phyloP scores from a whole-genome alignment of 2,329 filamentous ascomycete genomes.

The Verticillium longisporum region DNA sequence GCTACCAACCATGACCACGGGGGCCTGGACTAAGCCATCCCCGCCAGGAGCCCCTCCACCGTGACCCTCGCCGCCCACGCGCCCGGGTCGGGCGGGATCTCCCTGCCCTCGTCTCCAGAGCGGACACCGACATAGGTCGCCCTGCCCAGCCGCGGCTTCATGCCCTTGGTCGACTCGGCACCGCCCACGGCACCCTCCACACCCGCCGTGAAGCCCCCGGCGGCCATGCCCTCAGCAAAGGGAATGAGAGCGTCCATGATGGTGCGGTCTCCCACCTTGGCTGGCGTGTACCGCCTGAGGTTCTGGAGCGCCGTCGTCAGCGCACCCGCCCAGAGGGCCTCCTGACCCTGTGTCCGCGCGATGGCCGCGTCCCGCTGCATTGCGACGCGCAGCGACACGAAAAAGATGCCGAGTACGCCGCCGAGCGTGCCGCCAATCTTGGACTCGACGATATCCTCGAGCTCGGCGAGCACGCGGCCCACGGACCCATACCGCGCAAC shows the following conservation, averaged over 20 bases:
- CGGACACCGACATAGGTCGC: conserved; percentile 59
- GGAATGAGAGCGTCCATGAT: conserved; percentile 52
- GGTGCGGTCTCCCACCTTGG: conserved; percentile 48
- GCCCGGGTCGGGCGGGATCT: conserved; percentile 60
- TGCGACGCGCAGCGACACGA: conserved; percentile 38
- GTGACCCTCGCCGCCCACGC: conserved; percentile 62
- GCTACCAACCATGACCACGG: background rate
- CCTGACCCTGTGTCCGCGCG: conserved; percentile 20
- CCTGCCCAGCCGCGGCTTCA: conserved; percentile 58
- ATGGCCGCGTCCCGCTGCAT: conserved; percentile 28
- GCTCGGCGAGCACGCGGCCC: conserved; percentile 36
- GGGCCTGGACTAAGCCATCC: conserved; percentile 2
- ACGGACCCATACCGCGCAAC: conserved; percentile 36
- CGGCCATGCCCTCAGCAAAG: conserved; percentile 39
- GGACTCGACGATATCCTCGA: conserved; percentile 49
- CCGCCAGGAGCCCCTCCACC: conserved; percentile 30
- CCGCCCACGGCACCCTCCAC: conserved; percentile 53
- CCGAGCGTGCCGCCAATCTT: conserved; percentile 48
- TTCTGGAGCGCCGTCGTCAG: conserved; percentile 36
- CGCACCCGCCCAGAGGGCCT: conserved; percentile 35
- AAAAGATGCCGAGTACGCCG: conserved; percentile 47
- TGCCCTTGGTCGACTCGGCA: conserved; percentile 55
- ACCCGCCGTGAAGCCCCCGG: conserved; percentile 45
- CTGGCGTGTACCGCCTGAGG: conserved; percentile 45
- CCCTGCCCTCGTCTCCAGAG: conserved; percentile 35